Evolutionary conservation across 108 stramenopile genomes (phyloP).

Genomic region (Pseudonitzschia pungens): DNA sequence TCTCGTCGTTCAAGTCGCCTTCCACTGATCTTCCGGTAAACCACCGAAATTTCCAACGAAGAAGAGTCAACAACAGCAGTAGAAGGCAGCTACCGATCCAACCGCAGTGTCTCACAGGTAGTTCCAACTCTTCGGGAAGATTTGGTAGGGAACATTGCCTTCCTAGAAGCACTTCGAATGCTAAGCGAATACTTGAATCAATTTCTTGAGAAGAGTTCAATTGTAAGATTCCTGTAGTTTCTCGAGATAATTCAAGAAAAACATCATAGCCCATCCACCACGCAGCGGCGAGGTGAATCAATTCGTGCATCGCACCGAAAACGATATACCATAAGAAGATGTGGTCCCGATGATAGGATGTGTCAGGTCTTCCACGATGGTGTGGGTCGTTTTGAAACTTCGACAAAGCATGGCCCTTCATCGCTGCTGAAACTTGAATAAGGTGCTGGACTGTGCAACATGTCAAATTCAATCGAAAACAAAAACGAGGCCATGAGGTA

Average conservation of each 20-base stretch:
- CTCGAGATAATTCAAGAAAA: neutral
- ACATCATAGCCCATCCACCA: conserved; percentile 9
- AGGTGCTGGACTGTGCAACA: no score
- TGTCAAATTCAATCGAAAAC: no score
- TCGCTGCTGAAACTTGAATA: no score
- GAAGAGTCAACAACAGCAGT: conserved; percentile 4
- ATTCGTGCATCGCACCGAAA: conserved; percentile 68
- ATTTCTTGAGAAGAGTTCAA: conserved; percentile 2
- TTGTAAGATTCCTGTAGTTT: neutral
- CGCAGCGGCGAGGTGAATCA: conserved; percentile 46
- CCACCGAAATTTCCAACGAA: conserved; percentile 21
- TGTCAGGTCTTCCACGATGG: neutral
- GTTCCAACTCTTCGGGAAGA: neutral
- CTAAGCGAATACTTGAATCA: conserved; percentile 15
- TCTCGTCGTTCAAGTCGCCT: neutral
- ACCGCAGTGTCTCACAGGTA: conserved; percentile 47
- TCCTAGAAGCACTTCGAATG: conserved; percentile 8
- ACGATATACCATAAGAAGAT: conserved; percentile 36
- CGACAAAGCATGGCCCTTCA: no score
- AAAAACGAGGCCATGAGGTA: no score
- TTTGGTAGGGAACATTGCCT: neutral
- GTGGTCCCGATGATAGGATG: neutral
- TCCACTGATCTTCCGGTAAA: neutral
- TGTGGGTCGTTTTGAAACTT: neutral
- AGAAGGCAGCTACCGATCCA: conserved; percentile 59